Base-by-base conservation (phyloP, 495 filamentous ascomycete genomes). In the Lophium mytilinum region DNA sequence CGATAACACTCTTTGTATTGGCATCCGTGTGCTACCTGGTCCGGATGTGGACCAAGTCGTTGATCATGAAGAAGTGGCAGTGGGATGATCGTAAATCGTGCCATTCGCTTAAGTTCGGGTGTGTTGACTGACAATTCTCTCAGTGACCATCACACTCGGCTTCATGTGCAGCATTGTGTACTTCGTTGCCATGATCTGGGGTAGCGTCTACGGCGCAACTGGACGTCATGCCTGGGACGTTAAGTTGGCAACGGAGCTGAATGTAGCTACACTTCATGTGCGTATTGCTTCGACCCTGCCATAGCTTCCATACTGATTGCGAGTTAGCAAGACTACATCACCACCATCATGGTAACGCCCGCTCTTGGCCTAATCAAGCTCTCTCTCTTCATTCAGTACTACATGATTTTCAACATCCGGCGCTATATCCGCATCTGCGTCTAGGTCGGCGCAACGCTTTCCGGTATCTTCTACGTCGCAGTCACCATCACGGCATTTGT, bases 31-130 rank as follows among this genome's bases (percentile, higher is more conserved):
- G n/a, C n/a, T n/a, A n/a, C n/a, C n/a, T n/a, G n/a, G n/a, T n/a
- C n/a, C n/a, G n/a, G n/a, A n/a, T n/a, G n/a, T n/a, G n/a, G n/a
- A n/a, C n/a, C n/a, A n/a, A n/a, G n/a, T n/a, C n/a, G n/a, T n/a
- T n/a, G 8, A 62, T 47, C 8, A 15, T 19, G 8, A 47, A 47
- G 43, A 47, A 47, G 43, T 47, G 43, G 43, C n/a, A 17, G 21
- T 47, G 43, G 43, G 43, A 47, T 47, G 43, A 47, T 47, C n/a
- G 43, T 47, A 17, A 47, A 19, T 47, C 43, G 43, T n/a, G n/a
- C n/a, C n/a, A n/a, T n/a, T n/a, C n/a, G n/a, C n/a, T n/a, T n/a
- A n/a, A n/a, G n/a, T n/a, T n/a, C n/a, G n/a, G n/a, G n/a, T n/a
- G n/a, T n/a, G n/a, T n/a, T n/a, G n/a, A n/a, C n/a, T n/a, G n/a